phyloP scores from a whole-genome alignment of 2,329 filamentous ascomycete species.

The Biscogniauxia mediterranea region DNA sequence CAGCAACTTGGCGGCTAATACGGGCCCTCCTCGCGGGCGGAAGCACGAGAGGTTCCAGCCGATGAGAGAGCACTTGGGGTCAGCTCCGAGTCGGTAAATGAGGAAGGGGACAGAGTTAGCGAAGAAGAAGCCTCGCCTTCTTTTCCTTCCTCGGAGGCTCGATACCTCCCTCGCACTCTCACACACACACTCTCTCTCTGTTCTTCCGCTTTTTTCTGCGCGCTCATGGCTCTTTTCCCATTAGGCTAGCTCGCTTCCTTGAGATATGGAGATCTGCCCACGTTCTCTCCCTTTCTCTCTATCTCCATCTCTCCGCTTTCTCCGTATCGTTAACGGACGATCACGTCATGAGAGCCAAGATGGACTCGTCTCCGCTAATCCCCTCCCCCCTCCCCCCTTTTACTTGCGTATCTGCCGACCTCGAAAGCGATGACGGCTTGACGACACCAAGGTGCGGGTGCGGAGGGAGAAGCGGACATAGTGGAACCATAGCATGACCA shows the following conservation, averaged over 20 bases:
- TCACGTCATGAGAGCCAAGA: not conserved
- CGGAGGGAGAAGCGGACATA: not conserved
- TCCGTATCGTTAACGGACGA: not conserved
- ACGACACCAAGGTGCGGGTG: not conserved
- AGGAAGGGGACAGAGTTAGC: not conserved
- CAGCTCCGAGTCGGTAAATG: not conserved
- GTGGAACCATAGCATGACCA: not conserved
- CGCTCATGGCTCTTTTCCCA: not conserved
- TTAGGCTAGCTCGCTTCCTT: not conserved
- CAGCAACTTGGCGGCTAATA: not conserved
- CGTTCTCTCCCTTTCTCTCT: not conserved
- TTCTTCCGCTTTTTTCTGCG: not conserved
- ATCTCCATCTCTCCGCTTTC: not conserved
- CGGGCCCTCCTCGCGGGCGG: not conserved
- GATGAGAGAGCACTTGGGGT: not conserved
- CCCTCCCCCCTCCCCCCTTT: too few species aligned
- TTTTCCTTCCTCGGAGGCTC: too few species aligned
- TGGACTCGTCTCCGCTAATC: not conserved
- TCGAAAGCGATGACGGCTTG: not conserved
- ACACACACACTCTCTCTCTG: not conserved
- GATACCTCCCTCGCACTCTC: not conserved
- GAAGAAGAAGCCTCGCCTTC: not conserved
- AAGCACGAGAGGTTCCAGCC: not conserved
- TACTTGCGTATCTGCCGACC: not conserved
- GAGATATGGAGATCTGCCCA: too few species aligned